Evolutionary conservation across 2,329 filamentous ascomycete genomes (phyloP).

Genomic region (Leptodontidium sp.): DNA sequence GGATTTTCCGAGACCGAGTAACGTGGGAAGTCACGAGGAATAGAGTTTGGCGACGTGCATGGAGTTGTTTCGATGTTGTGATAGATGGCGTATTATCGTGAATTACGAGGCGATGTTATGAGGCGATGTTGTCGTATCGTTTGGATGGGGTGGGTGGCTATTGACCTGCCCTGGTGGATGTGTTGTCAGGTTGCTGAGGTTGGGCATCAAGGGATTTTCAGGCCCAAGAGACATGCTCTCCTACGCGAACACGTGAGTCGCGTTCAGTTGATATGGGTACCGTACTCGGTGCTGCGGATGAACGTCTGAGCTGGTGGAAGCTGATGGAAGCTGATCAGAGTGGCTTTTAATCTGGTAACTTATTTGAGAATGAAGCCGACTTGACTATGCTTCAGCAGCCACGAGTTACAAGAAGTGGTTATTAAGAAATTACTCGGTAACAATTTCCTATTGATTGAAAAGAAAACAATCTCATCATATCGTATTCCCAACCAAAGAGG

Average conservation of each 20-base stretch:
- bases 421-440: neutral
- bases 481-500: neutral
- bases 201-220: slow-evolving; percentile 15
- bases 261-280: neutral
- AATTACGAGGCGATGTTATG: no score
- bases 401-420: no score
- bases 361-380: no score
- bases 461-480: neutral
- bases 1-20: slow-evolving; percentile 9
- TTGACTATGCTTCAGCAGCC: no score
- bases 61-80: slow-evolving; percentile 24
- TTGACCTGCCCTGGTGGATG: slow-evolving; percentile 12
- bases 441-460: neutral
- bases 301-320: no score
- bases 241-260: neutral
- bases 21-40: slow-evolving; percentile 1
- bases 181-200: slow-evolving; percentile 22
- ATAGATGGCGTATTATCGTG: slow-evolving; percentile 12
- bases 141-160: neutral
- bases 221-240: no score
- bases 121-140: slow-evolving; percentile 17
- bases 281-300: no score
- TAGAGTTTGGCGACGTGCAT: slow-evolving; percentile 29
- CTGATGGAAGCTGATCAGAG: no score
- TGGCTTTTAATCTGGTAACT: no score